Evolutionary conservation across 768 basidiomycete species (phyloP).

Genomic region (Candolleomyces aberdarensis): DNA sequence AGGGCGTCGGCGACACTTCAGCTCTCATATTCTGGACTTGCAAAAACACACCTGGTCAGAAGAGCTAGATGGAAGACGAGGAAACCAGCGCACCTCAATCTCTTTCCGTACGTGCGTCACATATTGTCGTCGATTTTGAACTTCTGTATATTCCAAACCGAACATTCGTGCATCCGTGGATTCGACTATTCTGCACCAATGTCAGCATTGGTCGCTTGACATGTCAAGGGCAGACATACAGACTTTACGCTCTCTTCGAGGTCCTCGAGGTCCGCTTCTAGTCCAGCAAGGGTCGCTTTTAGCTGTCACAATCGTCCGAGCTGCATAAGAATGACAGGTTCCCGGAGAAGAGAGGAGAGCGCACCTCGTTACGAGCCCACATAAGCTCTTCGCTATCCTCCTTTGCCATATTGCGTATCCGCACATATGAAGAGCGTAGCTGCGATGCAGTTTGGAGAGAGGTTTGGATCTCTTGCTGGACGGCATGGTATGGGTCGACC

Average conservation of each 20-base stretch:
- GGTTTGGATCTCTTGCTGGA: slow-evolving; percentile 77
- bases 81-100: slow-evolving; percentile 60
- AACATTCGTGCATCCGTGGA: slow-evolving; percentile 80
- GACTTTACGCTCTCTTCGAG: slow-evolving; percentile 93
- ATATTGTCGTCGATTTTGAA: slow-evolving; percentile 71
- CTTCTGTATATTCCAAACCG: slow-evolving; percentile 77
- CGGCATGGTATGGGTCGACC: slow-evolving; percentile 83
- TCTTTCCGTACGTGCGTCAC: slow-evolving; percentile 71
- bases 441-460: slow-evolving; percentile 71
- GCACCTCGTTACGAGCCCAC: slow-evolving; percentile 77
- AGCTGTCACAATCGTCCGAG: slow-evolving; percentile 41
- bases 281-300: slow-evolving; percentile 67
- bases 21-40: slow-evolving; percentile 74
- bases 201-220: slow-evolving; percentile 1
- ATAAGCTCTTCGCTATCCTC: slow-evolving; percentile 77
- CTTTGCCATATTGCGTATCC: slow-evolving; percentile 72
- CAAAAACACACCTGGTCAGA: slow-evolving; percentile 27
- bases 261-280: slow-evolving; percentile 89
- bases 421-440: slow-evolving; percentile 70
- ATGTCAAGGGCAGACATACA: slow-evolving; percentile 15
- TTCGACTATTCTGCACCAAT: slow-evolving; percentile 72
- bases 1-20: slow-evolving; percentile 39
- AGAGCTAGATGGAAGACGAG: not conserved
- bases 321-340: not conserved
- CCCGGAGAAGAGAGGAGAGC: slow-evolving; percentile 10